Evolutionary conservation across 2,329 filamentous ascomycete genomes (phyloP), one percentile per base, ranked within the genome.

Genomic region (Talaromyces pinophilus): DNA sequence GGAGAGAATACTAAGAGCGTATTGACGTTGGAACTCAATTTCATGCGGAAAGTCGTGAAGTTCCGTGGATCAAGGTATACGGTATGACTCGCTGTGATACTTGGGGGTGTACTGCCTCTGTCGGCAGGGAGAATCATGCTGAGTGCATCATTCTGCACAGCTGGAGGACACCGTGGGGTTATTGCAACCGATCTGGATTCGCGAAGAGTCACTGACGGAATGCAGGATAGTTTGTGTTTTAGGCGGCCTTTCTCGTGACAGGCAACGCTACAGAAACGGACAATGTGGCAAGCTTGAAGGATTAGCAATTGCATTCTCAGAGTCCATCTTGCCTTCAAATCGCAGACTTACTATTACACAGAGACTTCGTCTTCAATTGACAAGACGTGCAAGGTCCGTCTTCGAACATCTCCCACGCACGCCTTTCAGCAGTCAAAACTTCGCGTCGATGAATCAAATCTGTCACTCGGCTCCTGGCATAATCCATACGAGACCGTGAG

Each of bases 21-120:
- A 63, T 76, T 76, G 25, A 71, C 70, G 11, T 67, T 52, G 2
- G 69, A 67, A 59, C 71, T 75, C 54, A 76, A 67, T 44, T 73
- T 74, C 73, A 76, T 75, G 22, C 73, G 72, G 65, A 76, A 73
- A 4, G 73, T 76, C n/a, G 73, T 71, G 64, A 76, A 75, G 65
- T 75, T 76, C 50, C 73, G 71, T 3, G 72, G 72, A 52, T 76
- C 74, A 7, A 76, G 72, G 57, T 72, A 74, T 64, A 74, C 72
- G 4, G 73, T 74, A 65, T 72, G 72, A 55, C 69, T 73, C 28
- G 72, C 67, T 28, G 69, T 71, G 10, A 76, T 68, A 44, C 68
- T 70, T 4, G 67, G 64, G 10, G 72, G 57, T 19, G 65, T 54
- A 38, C 60, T 68, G 22, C 59, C 59, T 55, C 55, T 69, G 48